Evolutionary conservation across 73 alveolate genomes (phyloP).

Genomic region (Stentor roeselii): DNA sequence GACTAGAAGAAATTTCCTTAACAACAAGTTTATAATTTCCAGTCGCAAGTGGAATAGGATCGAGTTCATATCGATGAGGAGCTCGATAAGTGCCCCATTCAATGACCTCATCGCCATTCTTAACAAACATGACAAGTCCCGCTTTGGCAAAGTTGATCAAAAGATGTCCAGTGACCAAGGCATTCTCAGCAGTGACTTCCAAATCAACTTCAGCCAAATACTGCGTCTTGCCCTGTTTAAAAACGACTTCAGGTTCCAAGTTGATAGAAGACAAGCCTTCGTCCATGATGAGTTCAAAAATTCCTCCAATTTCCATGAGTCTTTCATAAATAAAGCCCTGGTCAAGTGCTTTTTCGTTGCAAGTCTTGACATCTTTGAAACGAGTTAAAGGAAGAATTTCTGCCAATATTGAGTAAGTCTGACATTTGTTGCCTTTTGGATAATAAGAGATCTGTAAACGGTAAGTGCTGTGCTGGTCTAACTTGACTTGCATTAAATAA

Average conservation of each 20-base stretch:
- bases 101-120: not conserved
- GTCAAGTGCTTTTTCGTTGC: not conserved
- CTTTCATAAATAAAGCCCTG: not conserved
- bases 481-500: not conserved
- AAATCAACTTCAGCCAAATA: not conserved
- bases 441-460: not conserved
- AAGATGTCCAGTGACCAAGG: conserved; percentile 15
- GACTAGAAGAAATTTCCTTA: not conserved
- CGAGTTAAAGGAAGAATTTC: not conserved
- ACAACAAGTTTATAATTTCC: not conserved
- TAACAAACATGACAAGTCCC: not conserved
- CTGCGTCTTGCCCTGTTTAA: not conserved
- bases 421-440: not conserved
- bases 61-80: conserved; percentile 10
- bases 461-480: not conserved
- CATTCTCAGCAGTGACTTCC: not conserved
- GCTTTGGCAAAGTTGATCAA: not conserved
- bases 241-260: not conserved
- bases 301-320: not conserved
- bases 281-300: not conserved
- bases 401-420: not conserved
- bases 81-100: not conserved
- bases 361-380: not conserved
- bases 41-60: conserved; percentile 5
- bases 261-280: not conserved